Evolutionary conservation across 2,329 filamentous ascomycete genomes (phyloP), one percentile per base, ranked within the genome.

Genomic region (Cercospora berteroae): DNA sequence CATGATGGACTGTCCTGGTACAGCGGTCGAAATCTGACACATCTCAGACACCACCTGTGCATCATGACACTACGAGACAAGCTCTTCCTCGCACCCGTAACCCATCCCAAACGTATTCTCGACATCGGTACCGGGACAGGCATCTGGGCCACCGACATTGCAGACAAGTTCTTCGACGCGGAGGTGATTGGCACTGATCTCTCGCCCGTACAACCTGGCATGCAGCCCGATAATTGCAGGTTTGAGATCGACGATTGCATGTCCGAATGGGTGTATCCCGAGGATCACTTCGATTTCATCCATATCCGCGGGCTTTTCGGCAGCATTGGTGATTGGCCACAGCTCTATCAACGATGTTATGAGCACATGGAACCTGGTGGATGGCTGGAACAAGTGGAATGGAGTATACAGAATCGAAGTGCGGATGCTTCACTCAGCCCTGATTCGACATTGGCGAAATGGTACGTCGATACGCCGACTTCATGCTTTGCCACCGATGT

Each of bases 41-140:
- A 39, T 4, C n/a, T 16, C 25, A 77, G 81, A 63, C 81, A 83
- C 70, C 78, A 80, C 72, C 74, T 83, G 68, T 79, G 78, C 72
- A 68, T 76, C 48, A 69, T 80, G 68, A 77, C 77, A 0, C 72
- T 78, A 2, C 65, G 73, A 59, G 74, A 74, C 50, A 66, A 69
- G 33, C 70, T 78, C 36, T 76, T 73, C 68, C 72, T 77, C 20
- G 74, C 76, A 9, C 76, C 76, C 1, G 70, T 77, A 44, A 63
- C 64, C 57, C 55, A 69, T 6, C 75, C 75, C 7, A 67, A 67
- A 56, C 65, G 68, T 12, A 75, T 81, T 7, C 75, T 86, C 1
- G 84, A 86, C 72, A 72, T 83, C 27, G 70, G 71, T 25, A 84
- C 82, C 1, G 83, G 83, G 0, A 85, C 83, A 2, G 83, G 83